phyloP scores from a whole-genome alignment of 495 filamentous ascomycete species.

The Penicillium malachiteum region DNA sequence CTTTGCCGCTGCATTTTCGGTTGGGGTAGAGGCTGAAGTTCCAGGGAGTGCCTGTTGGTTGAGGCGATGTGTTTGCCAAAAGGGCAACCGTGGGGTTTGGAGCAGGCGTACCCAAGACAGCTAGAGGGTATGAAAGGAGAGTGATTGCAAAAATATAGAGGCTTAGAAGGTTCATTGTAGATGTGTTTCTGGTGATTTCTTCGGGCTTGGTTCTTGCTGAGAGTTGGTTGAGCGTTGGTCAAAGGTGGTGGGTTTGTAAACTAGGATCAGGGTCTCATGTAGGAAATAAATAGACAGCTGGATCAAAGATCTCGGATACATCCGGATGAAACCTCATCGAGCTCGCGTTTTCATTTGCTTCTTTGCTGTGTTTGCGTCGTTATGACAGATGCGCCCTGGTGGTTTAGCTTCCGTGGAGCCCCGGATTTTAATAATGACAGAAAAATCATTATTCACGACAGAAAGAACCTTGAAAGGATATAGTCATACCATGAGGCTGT shows the following conservation, averaged over 20 bases:
- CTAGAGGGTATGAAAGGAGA: neutral
- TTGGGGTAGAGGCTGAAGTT: slow-evolving; percentile 13
- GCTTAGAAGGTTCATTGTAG: neutral
- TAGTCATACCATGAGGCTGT: no score
- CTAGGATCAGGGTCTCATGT: no score
- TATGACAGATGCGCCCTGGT: no score
- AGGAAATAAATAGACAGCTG: no score
- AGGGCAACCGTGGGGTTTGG: neutral
- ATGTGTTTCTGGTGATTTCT: neutral
- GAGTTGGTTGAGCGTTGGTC: neutral
- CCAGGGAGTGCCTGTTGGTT: slow-evolving; percentile 5
- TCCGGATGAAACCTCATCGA: no score
- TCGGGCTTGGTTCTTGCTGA: neutral
- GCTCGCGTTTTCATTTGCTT: no score
- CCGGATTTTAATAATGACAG: no score
- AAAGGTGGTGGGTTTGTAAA: neutral
- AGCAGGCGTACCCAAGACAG: neutral
- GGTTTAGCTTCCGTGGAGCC: no score
- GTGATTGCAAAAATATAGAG: neutral
- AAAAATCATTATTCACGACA: no score
- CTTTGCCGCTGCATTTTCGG: slow-evolving; percentile 3
- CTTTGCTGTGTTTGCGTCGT: no score
- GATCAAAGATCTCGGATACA: no score
- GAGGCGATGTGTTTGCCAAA: neutral
- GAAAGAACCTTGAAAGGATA: no score